Evolutionary conservation across 495 filamentous ascomycete species (phyloP).

Genomic region (Penicillium salamii): DNA sequence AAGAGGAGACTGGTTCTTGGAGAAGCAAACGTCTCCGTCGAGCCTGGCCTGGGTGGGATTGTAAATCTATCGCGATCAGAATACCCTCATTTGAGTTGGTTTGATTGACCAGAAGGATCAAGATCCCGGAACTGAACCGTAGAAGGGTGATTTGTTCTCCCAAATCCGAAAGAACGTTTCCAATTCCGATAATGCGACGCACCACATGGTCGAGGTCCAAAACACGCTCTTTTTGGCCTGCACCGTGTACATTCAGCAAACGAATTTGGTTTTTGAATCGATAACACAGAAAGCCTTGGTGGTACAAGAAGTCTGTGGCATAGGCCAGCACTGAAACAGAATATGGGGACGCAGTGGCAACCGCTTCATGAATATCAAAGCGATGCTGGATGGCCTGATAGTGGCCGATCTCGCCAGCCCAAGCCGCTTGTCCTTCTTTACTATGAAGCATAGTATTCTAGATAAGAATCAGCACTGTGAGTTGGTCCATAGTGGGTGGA

Average conservation of each 20-base stretch:
- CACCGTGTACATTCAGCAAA: slow-evolving; percentile 60
- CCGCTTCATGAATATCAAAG: slow-evolving; percentile 59
- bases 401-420: slow-evolving; percentile 41
- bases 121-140: slow-evolving; percentile 57
- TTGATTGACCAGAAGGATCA: too few species aligned
- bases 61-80: too few species aligned
- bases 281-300: slow-evolving; percentile 63
- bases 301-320: slow-evolving; percentile 60
- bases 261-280: slow-evolving; percentile 55
- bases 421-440: slow-evolving; percentile 57
- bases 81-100: too few species aligned
- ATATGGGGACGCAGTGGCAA: slow-evolving; percentile 61
- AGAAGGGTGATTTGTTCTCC: too few species aligned
- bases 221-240: slow-evolving; percentile 50
- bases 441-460: slow-evolving; percentile 56
- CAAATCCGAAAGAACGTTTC: too few species aligned
- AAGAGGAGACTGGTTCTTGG: slow-evolving; percentile 26
- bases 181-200: too few species aligned
- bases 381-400: slow-evolving; percentile 57
- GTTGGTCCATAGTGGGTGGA: too few species aligned
- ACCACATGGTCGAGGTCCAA: slow-evolving; percentile 54
- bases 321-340: slow-evolving; percentile 57
- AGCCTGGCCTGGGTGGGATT: slow-evolving; percentile 58
- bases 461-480: slow-evolving; percentile 10
- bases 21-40: slow-evolving; percentile 28